Base-by-base conservation (phyloP, 2,329 filamentous ascomycete species). In the Hypoxylon sp. region DNA sequence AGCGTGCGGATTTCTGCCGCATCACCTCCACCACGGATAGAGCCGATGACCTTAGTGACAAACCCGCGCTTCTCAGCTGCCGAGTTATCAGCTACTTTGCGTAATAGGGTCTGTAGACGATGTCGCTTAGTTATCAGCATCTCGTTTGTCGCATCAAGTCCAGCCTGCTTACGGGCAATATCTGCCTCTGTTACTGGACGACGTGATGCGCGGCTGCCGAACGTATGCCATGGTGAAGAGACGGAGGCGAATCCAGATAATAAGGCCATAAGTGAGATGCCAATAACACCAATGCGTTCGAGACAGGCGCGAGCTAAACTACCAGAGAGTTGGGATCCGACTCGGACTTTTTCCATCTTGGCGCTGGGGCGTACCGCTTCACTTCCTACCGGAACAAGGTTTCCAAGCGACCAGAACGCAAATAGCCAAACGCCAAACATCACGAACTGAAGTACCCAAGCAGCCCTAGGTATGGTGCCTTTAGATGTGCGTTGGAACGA, bases 201-300 rank as follows among this genome's bases (percentile, higher is more conserved):
- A 55, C 81, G 82, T 9, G 80, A 76, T 49, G 87, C 82, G 41
- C 86, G 87, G 30, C 89, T 88, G 23, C 89, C 87, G 79, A 97
- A 93, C 0, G 89, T 93, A 75, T 97, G 91, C 93, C 93, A 97
- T 1, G 94, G 89, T 1, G 92, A 91, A 23, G 92, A 94, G 34
- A 97, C 91, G n/a, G 93, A 93, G 5, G 93, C 93, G 74, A 97
- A 97, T 0, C 93, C 93, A 5, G 93, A 93, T n/a, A 97, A 83
- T 13, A 94, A 85, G 14, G 93, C 93, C 93, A 97, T 97, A 58
- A 96, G 81, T 51, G 91, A 90, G 61, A 96, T 93, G 2, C 93
- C 93, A 68, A 97, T 93, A 43, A 97, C 90, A 11, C 93, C 93
- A 25, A 97, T 89, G 48, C 93, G 81, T 77, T 90, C 88, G 36